phyloP scores from a whole-genome alignment of 2,329 filamentous ascomycete species.

The Pezicula rhizophila region DNA sequence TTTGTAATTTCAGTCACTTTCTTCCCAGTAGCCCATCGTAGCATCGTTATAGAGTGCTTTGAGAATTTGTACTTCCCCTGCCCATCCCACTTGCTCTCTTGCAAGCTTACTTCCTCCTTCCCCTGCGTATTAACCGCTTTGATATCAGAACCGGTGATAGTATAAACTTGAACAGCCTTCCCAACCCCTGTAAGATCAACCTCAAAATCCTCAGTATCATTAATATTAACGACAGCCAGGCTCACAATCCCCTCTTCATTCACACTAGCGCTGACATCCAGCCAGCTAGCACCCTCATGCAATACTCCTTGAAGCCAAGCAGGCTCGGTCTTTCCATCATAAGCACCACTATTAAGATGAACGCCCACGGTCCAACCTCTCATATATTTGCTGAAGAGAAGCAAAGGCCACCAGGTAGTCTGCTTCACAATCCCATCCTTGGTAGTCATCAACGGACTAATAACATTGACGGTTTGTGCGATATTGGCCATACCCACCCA shows the following conservation, averaged over 20 bases:
- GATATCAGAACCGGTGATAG: constrained; percentile 52
- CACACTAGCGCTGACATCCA: constrained; percentile 60
- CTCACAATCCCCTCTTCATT: constrained; percentile 53
- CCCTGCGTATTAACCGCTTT: constrained; percentile 56
- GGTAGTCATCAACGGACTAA: constrained; percentile 59
- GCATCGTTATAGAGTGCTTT: constrained; percentile 64
- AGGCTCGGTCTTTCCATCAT: constrained; percentile 61
- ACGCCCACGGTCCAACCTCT: constrained; percentile 62
- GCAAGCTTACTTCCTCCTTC: constrained; percentile 55
- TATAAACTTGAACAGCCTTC: constrained; percentile 52
- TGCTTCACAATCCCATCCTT: constrained; percentile 52
- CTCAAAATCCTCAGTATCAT: constrained; percentile 52
- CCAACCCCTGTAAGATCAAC: constrained; percentile 53
- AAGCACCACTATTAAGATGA: constrained; percentile 57
- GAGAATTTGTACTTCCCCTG: constrained; percentile 57
- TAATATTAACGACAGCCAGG: constrained; percentile 69
- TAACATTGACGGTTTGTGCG: constrained; percentile 63
- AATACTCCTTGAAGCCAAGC: constrained; percentile 59
- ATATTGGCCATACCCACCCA: constrained; percentile 62
- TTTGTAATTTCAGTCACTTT: constrained; percentile 21
- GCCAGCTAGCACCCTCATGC: constrained; percentile 58
- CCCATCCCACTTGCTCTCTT: constrained; percentile 58
- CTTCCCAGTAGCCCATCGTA: constrained; percentile 41
- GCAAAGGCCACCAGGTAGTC: constrained; percentile 58
- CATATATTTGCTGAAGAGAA: constrained; percentile 63